Evolutionary conservation across 352 stramenopile species (phyloP), one percentile per base, ranked within the genome.

Genomic region (Aphanomyces cochlioides): DNA sequence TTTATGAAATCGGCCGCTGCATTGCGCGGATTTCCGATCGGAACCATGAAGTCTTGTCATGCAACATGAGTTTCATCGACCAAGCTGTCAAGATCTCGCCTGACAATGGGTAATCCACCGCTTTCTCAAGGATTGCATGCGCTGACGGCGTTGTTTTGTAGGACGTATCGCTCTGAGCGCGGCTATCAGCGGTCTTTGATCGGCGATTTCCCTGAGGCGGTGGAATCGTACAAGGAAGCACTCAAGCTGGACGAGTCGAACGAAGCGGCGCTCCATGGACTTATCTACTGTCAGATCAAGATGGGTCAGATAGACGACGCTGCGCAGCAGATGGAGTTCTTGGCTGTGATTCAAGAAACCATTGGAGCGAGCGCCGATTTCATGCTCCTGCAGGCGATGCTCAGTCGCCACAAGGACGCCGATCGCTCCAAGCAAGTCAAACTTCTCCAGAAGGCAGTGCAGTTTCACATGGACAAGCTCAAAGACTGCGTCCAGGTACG

Each of bases 221-320:
- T 95, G 75, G 85, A 93, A 47, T 88, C 79, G 10, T 96, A 94
- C 76, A 92, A 93, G 66, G 83, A 96, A 48, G 88, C 86, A 7
- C 75, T 92, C 12, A 92, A 90, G 73, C 74, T 92, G 2, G 90
- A 96, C 73, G 88, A 95, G 64, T 88, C 83, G 15, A 96, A 96
- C 73, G 82, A 94, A 48, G 79, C 82, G 58, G 92, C 92, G n/a
- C 78, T 97, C 5, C 82, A 93, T 47, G 92, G 90, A 0, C 78
- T 96, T 50, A 97, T 98, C 69, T 97, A 96, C 76, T 97, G 90
- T 73, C 92, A 97, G 74, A 85, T 98, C 70, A 93, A 92, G 56
- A 69, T 91, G 4, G 89, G 88, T 5, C 78, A 93, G 60, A 72
- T 96, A 5, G 88, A 97, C 54, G 92, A 98, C 64, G 92, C 92